Evolutionary conservation across 1,284 basidiomycete species (phyloP), one percentile per base, ranked within the genome.

Genomic region (Peniophora sp.): DNA sequence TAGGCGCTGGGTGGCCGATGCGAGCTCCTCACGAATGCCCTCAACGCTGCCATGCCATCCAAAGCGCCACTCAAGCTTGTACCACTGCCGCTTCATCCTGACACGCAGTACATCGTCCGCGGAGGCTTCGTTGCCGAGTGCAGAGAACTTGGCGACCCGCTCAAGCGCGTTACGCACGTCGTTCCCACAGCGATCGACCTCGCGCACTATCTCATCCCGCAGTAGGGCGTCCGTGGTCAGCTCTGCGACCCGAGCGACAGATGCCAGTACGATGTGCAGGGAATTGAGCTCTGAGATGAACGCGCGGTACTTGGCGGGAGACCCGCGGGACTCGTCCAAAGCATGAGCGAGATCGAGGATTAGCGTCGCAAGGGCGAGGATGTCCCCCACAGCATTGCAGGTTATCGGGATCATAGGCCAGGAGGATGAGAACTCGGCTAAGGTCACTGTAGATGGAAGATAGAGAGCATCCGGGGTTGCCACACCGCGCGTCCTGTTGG

Each of bases 351-450:
- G 45, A 12, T 27, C 17, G 20, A n/a, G 25, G 3, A 24, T 24
- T 3, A 50, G n/a, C 17, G 12, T n/a, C 44, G 41, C 41, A 5
- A 45, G 10, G 41, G 39, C 38, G 8, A 45, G 27, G 19, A 50
- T 45, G 22, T 50, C 49, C 39, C 49, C 49, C 3, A 50, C 38
- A 16, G 49, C 38, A 35, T 45, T 50, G 49, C 24, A 50, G 39
- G 49, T 45, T 2, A 50, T 50, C 3, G 41, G 49, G 39, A 50
- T 11, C 49, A 50, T 32, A n/a, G n/a, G n/a, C n/a, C n/a, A n/a
- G n/a, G n/a, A n/a, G n/a, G n/a, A n/a, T n/a, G n/a, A n/a, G n/a
- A n/a, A n/a, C n/a, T n/a, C n/a, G n/a, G n/a, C n/a, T n/a, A n/a
- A n/a, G n/a, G n/a, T n/a, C n/a, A n/a, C n/a, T n/a, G n/a, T n/a